Conservation (phyloP, 306 rosid species). For the Citrullus mucosospermus region DNA sequence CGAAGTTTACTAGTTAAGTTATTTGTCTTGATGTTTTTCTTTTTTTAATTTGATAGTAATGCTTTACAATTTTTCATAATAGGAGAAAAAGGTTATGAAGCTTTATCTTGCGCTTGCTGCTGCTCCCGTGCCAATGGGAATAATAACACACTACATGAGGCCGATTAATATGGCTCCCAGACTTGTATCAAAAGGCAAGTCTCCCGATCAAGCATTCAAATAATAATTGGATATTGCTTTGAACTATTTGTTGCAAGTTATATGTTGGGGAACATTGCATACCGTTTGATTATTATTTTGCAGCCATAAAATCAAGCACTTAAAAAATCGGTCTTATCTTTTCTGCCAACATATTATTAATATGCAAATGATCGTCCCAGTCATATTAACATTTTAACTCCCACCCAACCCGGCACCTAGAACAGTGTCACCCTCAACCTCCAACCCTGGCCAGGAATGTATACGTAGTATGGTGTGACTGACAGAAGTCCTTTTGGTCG, state of each 20-base stretch:
- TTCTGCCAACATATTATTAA: neutral
- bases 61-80: neutral
- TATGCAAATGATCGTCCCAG: neutral
- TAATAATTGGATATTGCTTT: slow-evolving; percentile 2
- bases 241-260: neutral
- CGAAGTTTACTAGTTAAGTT: neutral
- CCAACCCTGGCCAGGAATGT: neutral
- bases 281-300: slow-evolving; percentile 2
- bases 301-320: neutral
- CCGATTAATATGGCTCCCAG: slow-evolving; percentile 77
- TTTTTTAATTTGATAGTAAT: slow-evolving; percentile 1
- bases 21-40: neutral
- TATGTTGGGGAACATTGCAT: neutral
- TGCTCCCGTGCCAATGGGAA: slow-evolving; percentile 61
- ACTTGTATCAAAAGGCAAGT: slow-evolving; percentile 63
- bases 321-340: neutral
- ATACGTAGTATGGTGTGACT: neutral
- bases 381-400: neutral
- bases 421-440: neutral
- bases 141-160: slow-evolving; percentile 77
- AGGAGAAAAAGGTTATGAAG: slow-evolving; percentile 87
- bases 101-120: slow-evolving; percentile 86
- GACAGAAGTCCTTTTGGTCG: neutral
- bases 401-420: neutral
- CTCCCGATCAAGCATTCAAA: slow-evolving; percentile 4